Evolutionary conservation across 2,329 filamentous ascomycete genomes (phyloP).

Genomic region (Fusarium cicatricum): DNA sequence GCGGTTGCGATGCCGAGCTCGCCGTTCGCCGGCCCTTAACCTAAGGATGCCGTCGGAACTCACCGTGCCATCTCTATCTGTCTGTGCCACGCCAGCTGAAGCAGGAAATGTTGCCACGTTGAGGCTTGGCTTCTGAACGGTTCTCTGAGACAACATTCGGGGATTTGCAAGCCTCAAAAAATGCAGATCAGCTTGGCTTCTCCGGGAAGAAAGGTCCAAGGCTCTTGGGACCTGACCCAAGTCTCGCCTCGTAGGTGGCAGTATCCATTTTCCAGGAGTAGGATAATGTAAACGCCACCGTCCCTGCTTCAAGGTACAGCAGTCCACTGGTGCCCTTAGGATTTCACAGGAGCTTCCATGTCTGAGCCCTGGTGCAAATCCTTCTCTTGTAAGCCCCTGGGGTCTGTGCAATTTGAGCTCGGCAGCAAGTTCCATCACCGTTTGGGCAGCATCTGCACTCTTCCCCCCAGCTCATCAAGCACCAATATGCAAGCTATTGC

Average conservation of each 20-base stretch:
- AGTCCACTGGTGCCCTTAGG: constrained; percentile 9
- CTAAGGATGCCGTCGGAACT: constrained; percentile 8
- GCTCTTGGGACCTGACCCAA: constrained; percentile 17
- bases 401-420: background rate
- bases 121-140: constrained; percentile 12
- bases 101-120: constrained; percentile 23
- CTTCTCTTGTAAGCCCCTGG: background rate
- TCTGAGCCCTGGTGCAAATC: constrained; percentile 1
- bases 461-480: background rate
- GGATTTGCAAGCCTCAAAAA: constrained; percentile 12
- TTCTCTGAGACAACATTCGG: constrained; percentile 4
- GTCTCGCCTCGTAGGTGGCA: constrained; percentile 16
- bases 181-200: constrained; percentile 21
- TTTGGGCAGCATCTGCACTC: constrained; percentile 3
- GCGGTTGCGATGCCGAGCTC: constrained; percentile 4
- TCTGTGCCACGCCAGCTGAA: constrained; percentile 24
- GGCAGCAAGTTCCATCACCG: constrained; percentile 1
- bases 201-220: constrained; percentile 8
- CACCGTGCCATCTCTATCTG: constrained; percentile 16
- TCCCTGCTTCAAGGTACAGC: constrained; percentile 26
- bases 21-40: constrained; percentile 1
- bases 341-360: background rate
- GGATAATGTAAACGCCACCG: constrained; percentile 38
- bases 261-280: constrained; percentile 16
- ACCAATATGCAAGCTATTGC: constrained; percentile 6